Evolutionary conservation across 2,329 filamentous ascomycete genomes (phyloP), one percentile per base, ranked within the genome.

Genomic region (Monosporascus sp.): DNA sequence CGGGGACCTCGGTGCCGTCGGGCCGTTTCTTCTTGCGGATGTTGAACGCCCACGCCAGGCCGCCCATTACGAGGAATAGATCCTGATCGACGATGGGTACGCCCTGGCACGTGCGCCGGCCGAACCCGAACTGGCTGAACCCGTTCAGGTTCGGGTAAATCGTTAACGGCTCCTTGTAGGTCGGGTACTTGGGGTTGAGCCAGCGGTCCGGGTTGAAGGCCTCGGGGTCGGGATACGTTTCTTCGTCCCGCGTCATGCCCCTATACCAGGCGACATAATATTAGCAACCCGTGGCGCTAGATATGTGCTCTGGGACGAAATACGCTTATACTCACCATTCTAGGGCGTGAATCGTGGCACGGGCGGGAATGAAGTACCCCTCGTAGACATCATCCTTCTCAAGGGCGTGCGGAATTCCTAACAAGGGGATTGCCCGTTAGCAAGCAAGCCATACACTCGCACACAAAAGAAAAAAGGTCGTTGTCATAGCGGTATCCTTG

Each of bases 331-430:
- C 70, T 59, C 61, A 78, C 77, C 74, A 81, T 66, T 79, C 76
- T 20, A 80, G 62, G 1, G 79, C 75, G 50, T 81, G 73, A 20
- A 81, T 74, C 1, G 76, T 76, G 1, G 77, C 73, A 5, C 78
- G 78, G 31, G 73, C 74, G 1, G 75, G 74, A 47, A 81, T 78
- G 61, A 76, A 74, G 59, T 76, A 80, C 2, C 78, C 79, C 3
- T 76, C 67, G 56, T 79, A 81, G 22, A 78, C 69, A 55, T 81
- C 77, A 50, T 80, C 78, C 50, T 74, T 69, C 50, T 77, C 75
- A 6, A 74, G 64, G 1, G 76, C 74, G 56, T 82, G 79, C 1
- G 78, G 76, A 6, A 82, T 78, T 3, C 73, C 74, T 68, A 52
- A 14, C 8, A 50, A 25, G 34, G 31, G 31, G 20, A 46, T 54